A percentile compares a stretch with the other conserved stretches of the same genome.
phyloP scores from a whole-genome alignment of 139 green algal genomes.

The Chlamydomonas schloesseri region DNA sequence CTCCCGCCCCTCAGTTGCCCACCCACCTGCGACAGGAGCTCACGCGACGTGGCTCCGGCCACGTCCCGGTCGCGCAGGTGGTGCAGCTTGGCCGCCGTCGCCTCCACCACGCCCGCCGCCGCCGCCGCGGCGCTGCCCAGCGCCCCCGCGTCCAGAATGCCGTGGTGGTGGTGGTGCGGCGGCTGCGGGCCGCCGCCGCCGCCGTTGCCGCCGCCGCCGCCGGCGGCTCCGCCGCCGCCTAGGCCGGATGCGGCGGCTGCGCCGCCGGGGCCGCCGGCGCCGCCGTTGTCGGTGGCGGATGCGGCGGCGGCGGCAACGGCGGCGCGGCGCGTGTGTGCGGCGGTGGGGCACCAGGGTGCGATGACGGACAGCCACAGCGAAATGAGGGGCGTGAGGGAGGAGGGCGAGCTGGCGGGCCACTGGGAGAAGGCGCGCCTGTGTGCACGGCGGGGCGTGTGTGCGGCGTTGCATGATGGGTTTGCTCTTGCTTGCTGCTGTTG shows the following conservation, averaged over 20 bases:
- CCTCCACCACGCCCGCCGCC: conserved; percentile 23
- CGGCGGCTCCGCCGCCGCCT: background rate
- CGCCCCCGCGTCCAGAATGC: background rate
- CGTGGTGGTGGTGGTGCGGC: background rate
- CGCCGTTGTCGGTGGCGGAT: background rate
- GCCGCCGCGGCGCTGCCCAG: background rate
- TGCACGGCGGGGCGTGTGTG: background rate
- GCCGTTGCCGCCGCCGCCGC: background rate
- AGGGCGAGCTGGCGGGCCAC: conserved; percentile 67
- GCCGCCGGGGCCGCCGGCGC: background rate
- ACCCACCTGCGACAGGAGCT: conserved; percentile 24
- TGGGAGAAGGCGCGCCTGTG: conserved; percentile 65
- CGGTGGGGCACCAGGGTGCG: conserved; percentile 67
- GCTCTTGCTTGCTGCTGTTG: too few relatives aligned
- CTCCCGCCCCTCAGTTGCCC: background rate
- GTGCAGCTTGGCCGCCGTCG: conserved; percentile 18
- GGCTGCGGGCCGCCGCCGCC: background rate
- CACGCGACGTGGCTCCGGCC: background rate
- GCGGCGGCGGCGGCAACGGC: background rate
- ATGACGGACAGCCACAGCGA: conserved; percentile 72
- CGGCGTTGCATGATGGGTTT: too few relatives aligned
- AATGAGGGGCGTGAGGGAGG: conserved; percentile 69
- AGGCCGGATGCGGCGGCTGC: background rate
- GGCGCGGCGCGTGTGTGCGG: conserved; percentile 21
- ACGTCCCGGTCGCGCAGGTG: background rate